phyloP scores from a whole-genome alignment of 2,329 filamentous ascomycete species.

The Xylariomycetidae sp. region DNA sequence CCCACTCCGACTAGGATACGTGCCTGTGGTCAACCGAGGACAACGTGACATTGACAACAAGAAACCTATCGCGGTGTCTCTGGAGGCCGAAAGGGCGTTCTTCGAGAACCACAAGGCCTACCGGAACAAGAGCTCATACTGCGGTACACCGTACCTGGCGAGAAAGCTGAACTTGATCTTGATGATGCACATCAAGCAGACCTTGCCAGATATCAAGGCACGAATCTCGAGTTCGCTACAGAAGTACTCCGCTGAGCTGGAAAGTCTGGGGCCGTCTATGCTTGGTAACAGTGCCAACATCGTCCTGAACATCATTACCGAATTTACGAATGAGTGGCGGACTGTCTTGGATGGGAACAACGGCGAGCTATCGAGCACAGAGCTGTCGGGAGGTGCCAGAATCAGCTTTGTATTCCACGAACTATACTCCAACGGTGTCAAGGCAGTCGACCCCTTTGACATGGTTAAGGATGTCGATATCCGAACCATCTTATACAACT shows the following conservation, averaged over 20 bases:
- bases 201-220: conserved; percentile 95
- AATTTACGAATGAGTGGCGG: conserved; percentile 96
- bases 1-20: conserved; percentile 87
- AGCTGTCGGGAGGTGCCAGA: conserved; percentile 92
- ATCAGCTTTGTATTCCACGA: conserved; percentile 99
- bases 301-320: conserved; percentile 96
- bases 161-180: conserved; percentile 96
- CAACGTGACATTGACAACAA: conserved; percentile 99
- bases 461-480: conserved; percentile 97
- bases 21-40: conserved; percentile 95
- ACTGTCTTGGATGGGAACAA: conserved; percentile 96
- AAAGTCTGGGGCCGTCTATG: conserved; percentile 84
- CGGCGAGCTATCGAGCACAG: conserved; percentile 87
- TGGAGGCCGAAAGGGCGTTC: conserved; percentile 93
- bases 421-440: conserved; percentile 93
- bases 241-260: conserved; percentile 82
- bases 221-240: conserved; percentile 90
- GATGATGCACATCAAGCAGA: conserved; percentile 99
- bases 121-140: conserved; percentile 97
- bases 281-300: conserved; percentile 96
- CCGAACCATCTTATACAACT: conserved; percentile 95
- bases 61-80: conserved; percentile 83
- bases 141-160: conserved; percentile 93
- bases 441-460: conserved; percentile 96
- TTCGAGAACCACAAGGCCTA: conserved; percentile 99